Base-by-base conservation (phyloP, 2,329 filamentous ascomycete genomes). In the Laburnicola sp. region DNA sequence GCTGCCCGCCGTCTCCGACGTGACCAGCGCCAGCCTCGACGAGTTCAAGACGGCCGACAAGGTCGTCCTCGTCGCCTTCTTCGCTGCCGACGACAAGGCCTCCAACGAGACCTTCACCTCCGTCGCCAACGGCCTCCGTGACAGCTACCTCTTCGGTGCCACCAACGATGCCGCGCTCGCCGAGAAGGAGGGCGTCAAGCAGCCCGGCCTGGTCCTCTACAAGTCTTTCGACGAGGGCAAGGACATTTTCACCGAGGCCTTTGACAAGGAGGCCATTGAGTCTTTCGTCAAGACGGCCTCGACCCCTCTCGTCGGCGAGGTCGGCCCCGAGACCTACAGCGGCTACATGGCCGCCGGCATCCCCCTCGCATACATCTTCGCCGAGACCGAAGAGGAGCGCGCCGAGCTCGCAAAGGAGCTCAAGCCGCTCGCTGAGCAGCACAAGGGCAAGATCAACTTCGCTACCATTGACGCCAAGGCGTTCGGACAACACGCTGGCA, bases 11-110 rank as follows among this genome's bases (percentile, higher is more conserved):
- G 92, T 99, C 59, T 97, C 94, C 4, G 71, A 83, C 59, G 82
- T 99, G 53, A 86, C 83, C 66, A 86, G 88, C 75, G 89, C 93
- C 60, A 91, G 86, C 53, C 80, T 97, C 48, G 89, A 92, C 72
- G 92, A 96, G 67, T 96, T 99, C 86, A 97, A 97, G 87, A 93
- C 87, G 54, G 86, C 92, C 73, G 94, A 99, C 80, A 96, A 97
- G 82, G 91, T 97, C 58, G 93, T 97, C 54, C 76, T 97, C 49
- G 86, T 99, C 58, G 93, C 87, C 63, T 99, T 92, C 83, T 84
- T 97, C 68, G 85, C 85, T 58, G 79, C 83, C 51, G 86, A 88
- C 57, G 86, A 89, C 75, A 96, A 96, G 84, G 77, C 85, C 60
- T 90, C 90, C 63, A 95, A 91, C 79, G 85, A 93, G 75, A 91